These are phyloP conservation scores for Lactarius deliciosus DNA, from an alignment of 768 basidiomycete species.

Conservation along the genomic window DNA sequence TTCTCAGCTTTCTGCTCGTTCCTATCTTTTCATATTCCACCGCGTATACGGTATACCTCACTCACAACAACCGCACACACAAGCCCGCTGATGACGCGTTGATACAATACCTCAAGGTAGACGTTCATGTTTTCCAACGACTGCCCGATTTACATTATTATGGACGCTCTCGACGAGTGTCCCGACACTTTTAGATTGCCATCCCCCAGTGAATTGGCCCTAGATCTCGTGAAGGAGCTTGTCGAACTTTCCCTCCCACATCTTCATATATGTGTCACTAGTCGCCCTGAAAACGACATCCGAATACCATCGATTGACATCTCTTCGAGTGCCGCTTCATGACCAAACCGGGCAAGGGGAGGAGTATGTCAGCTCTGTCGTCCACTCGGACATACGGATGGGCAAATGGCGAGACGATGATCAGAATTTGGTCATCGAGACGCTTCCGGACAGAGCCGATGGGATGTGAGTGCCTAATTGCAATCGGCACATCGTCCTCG, in stretches of 20 bases:
- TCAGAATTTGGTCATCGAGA: background rate
- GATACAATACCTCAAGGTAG: background rate
- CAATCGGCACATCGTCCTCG: background rate
- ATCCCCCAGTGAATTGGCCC: background rate
- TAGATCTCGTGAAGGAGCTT: background rate
- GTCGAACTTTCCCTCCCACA: background rate
- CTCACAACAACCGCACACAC: background rate
- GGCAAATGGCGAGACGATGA: background rate
- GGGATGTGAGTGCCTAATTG: background rate
- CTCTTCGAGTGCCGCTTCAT: background rate
- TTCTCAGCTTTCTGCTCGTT: too few relatives aligned
- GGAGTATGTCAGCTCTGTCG: background rate
- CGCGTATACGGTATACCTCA: too few relatives aligned
- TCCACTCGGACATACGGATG: background rate
- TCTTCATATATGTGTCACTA: background rate
- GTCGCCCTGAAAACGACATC: background rate
- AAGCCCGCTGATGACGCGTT: background rate
- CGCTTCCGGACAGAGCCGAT: background rate
- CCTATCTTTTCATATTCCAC: too few relatives aligned
- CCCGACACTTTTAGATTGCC: background rate
- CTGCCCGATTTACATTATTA: background rate
- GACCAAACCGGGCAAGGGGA: background rate
- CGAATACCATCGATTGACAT: background rate
- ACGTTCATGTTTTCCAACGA: background rate
- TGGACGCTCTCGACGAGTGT: constrained; percentile 9